Conservation (phyloP, 75 land plant genomes). For the Selaginella tamariscina region DNA sequence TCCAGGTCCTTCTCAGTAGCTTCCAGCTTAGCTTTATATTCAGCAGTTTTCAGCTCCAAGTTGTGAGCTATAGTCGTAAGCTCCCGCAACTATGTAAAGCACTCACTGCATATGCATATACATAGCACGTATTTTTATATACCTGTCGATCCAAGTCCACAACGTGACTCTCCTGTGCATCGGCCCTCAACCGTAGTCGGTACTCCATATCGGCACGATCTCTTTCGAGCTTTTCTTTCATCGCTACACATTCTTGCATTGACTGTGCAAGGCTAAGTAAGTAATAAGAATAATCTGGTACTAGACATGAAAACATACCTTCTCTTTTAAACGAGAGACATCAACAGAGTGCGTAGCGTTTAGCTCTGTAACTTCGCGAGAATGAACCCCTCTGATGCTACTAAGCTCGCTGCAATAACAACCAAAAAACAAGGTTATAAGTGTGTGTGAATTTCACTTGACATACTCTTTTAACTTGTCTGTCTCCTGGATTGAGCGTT, state of each 20-base stretch:
- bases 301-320: not conserved
- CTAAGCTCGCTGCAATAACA: constrained; percentile 4
- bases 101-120: not conserved
- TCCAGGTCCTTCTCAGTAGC: constrained; percentile 28
- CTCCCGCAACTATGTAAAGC: constrained; percentile 20
- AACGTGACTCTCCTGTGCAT: constrained; percentile 22
- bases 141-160: constrained; percentile 31
- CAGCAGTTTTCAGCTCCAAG: constrained; percentile 22
- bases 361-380: not conserved
- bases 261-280: constrained; percentile 13
- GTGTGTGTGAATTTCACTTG: not conserved
- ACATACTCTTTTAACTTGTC: constrained; percentile 20
- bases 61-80: constrained; percentile 23
- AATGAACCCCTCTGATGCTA: not conserved
- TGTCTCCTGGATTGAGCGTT: constrained; percentile 16
- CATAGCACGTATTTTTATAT: not conserved
- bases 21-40: constrained; percentile 17
- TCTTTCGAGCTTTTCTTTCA: constrained; percentile 26
- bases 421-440: not conserved
- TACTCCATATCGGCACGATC: constrained; percentile 24
- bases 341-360: not conserved
- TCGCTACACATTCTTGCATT: constrained; percentile 25
- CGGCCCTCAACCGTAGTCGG: constrained; percentile 27
- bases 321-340: not conserved
- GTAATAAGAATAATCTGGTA: not conserved